These are phyloP conservation scores for Cyclostephanos invisitatus DNA, from an alignment of 108 stramenopile genomes.

Conservation along the genomic window DNA sequence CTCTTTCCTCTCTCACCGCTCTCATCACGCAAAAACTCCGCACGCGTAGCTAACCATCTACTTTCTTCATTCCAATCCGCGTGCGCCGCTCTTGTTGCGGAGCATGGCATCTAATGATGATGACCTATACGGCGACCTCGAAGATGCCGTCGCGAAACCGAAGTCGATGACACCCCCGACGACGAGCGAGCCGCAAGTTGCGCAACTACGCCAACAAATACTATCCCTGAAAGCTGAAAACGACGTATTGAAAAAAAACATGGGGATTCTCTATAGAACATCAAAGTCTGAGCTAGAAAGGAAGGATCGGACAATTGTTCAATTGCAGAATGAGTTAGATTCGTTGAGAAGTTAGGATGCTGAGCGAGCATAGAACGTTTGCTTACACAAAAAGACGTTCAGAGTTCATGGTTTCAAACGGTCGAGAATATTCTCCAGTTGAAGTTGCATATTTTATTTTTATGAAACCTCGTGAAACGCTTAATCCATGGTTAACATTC, in stretches of 20 bases:
- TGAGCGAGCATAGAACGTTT: background rate
- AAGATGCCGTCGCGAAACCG: conserved; percentile 29
- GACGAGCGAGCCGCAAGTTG: conserved; percentile 6
- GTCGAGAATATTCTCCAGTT: background rate
- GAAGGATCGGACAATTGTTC: conserved; percentile 42
- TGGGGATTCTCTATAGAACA: conserved; percentile 46
- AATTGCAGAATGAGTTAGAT: conserved; percentile 45
- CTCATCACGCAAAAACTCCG: too few relatives aligned
- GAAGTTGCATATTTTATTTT: background rate
- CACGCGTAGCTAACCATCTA: too few relatives aligned
- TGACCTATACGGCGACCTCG: conserved; percentile 40
- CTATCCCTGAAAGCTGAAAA: conserved; percentile 37
- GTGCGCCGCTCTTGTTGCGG: background rate
- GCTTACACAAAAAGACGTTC: background rate
- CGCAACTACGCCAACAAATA: conserved; percentile 21
- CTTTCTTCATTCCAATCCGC: too few relatives aligned
- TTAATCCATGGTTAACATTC: background rate
- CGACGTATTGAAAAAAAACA: conserved; percentile 46
- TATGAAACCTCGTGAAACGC: background rate
- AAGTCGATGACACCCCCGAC: background rate
- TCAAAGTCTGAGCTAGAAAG: conserved; percentile 51
- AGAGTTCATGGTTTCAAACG: background rate
- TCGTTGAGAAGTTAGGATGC: conserved; percentile 17
- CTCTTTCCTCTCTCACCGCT: too few relatives aligned
- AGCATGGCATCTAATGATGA: conserved; percentile 26